Evolutionary conservation across 2,329 filamentous ascomycete genomes (phyloP).

Genomic region (Biscogniauxia sp.): DNA sequence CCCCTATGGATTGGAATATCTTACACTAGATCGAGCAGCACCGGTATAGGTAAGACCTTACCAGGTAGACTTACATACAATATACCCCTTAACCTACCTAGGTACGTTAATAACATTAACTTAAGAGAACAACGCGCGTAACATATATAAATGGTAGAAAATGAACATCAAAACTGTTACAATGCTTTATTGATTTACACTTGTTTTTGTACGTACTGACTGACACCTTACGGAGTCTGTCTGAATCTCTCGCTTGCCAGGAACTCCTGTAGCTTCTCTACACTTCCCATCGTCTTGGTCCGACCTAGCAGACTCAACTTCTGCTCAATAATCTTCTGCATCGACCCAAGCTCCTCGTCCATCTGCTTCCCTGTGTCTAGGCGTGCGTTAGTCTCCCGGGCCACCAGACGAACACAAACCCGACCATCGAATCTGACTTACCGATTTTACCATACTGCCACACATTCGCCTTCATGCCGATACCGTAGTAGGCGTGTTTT

Average conservation of each 20-base stretch:
- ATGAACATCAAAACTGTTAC: too few relatives aligned
- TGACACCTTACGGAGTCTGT: slow-evolving; percentile 30
- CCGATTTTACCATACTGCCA: slow-evolving; percentile 81
- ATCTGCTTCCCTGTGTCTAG: slow-evolving; percentile 51
- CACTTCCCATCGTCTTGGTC: slow-evolving; percentile 47
- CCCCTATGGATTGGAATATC: not conserved
- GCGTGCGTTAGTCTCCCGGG: slow-evolving; percentile 14
- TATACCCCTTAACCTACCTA: too few relatives aligned
- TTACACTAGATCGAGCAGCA: too few relatives aligned
- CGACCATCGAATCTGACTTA: slow-evolving; percentile 37
- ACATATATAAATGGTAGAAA: too few relatives aligned
- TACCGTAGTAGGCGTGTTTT: slow-evolving; percentile 91
- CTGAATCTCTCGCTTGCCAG: slow-evolving; percentile 52
- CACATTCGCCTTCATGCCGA: slow-evolving; percentile 98
- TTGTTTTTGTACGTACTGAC: slow-evolving; percentile 11
- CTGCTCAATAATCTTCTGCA: slow-evolving; percentile 43
- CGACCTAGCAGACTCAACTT: slow-evolving; percentile 58
- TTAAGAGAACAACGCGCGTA: too few relatives aligned
- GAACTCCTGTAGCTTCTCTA: slow-evolving; percentile 57
- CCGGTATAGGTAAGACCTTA: too few relatives aligned
- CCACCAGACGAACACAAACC: not conserved
- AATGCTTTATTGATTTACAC: slow-evolving; percentile 15
- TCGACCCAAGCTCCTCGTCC: slow-evolving; percentile 33
- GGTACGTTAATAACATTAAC: too few relatives aligned
- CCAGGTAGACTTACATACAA: too few relatives aligned